A percentile compares a stretch with the other conserved stretches of the same genome.
These are phyloP conservation scores for Penicillium samsonianum DNA, from an alignment of 495 filamentous ascomycete species.

Conservation along the genomic window DNA sequence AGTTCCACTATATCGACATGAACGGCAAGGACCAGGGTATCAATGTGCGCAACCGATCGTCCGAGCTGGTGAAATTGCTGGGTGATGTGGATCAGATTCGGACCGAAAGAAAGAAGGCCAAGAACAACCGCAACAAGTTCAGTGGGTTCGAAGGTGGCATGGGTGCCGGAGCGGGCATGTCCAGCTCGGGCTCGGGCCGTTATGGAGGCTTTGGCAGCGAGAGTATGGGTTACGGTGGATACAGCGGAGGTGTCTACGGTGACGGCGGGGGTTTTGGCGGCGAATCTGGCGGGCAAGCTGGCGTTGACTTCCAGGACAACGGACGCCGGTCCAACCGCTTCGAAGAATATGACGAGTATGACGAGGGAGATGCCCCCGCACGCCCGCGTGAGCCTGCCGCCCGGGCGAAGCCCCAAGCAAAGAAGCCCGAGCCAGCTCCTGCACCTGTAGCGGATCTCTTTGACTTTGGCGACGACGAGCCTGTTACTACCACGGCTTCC, in stretches of 20 bases:
- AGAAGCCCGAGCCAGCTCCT: conserved; percentile 66
- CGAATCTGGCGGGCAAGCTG: conserved; percentile 19
- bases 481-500: conserved; percentile 47
- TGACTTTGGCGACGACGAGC: conserved; percentile 77
- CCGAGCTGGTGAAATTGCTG: conserved; percentile 91
- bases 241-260: conserved; percentile 84
- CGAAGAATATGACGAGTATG: conserved; percentile 96
- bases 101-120: conserved; percentile 90
- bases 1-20: conserved; percentile 95
- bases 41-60: conserved; percentile 95
- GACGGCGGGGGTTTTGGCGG: conserved; percentile 51
- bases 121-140: conserved; percentile 87
- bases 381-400: conserved; percentile 48
- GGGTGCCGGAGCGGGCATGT: conserved; percentile 56
- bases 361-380: conserved; percentile 65
- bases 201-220: conserved; percentile 92
- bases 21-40: conserved; percentile 98
- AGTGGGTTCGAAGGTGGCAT: conserved; percentile 86
- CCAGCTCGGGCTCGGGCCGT: conserved; percentile 57
- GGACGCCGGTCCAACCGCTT: conserved; percentile 71
- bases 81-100: conserved; percentile 93
- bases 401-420: conserved; percentile 54
- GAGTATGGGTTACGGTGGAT: conserved; percentile 72
- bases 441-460: conserved; percentile 66
- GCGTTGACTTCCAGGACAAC: conserved; percentile 65